Evolutionary conservation across 108 stramenopile genomes (phyloP), one percentile per base, ranked within the genome.

Genomic region (Pseudonitzschia delicatissima): DNA sequence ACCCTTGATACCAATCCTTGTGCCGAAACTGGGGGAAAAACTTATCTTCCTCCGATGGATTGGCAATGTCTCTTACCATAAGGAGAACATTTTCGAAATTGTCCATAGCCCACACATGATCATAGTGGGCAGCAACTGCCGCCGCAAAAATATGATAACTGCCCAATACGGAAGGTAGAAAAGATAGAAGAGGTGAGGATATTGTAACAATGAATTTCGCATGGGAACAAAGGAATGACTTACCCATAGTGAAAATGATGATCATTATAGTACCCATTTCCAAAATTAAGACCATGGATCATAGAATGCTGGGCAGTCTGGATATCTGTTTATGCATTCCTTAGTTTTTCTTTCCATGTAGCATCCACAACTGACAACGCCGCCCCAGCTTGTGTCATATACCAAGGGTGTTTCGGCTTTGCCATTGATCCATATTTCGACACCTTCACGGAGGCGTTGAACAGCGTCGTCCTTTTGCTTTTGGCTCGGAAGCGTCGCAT

Each of bases 191-290:
- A 44, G 6, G 26, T 15, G 2, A 34, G 21, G 0, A 57, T 18
- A 48, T 39, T 39, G 6, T 11, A 18, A 50, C 17, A 27, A 13
- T 5, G 34, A 5, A 1, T 44, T 44, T 6, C 6, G n/a, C 42
- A 44, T n/a, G 47, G n/a, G n/a, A n/a, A n/a, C n/a, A n/a, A n/a
- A n/a, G n/a, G n/a, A n/a, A n/a, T n/a, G n/a, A n/a, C 55, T 57
- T 34, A 74, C 28, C 69, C 80, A 57, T 82, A 89, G 57, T 97
- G 96, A 67, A 95, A 97, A 67, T 97, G 97, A 52, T 95, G 93
- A 62, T 97, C 97, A 74, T 97, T 96, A 79, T 96, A 98, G 40
- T 87, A 93, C 27, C 82, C 94, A 50, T 88, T 82, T 31, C 97
- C 97, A 71, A 96, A 98, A 68, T 96, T 92, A 29, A 90, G 65